Conservation (phyloP, 2,329 filamentous ascomycete genomes). For the Sporothrix humicola region DNA sequence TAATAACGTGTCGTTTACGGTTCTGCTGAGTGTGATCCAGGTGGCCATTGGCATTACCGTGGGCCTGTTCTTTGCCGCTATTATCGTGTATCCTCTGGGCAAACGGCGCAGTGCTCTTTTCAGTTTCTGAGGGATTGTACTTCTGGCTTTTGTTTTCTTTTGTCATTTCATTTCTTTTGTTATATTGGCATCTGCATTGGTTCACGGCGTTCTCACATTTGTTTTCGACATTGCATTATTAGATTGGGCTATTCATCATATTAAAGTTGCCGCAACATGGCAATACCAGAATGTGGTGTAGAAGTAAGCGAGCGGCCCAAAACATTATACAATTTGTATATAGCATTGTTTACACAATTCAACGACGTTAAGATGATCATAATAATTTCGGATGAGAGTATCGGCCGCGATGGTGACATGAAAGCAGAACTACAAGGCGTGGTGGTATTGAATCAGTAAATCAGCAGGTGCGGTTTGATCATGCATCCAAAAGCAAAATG, state of each 20-base stretch:
- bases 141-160: too few species aligned
- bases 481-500: neutral
- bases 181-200: neutral
- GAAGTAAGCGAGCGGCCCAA: neutral
- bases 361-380: neutral
- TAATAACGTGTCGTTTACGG: constrained; percentile 57
- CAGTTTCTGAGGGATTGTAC: constrained; percentile 50
- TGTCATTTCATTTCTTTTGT: neutral
- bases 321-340: neutral
- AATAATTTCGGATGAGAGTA: too few species aligned
- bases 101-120: constrained; percentile 64
- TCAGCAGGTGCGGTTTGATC: too few species aligned
- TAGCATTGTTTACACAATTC: neutral
- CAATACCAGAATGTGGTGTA: neutral
- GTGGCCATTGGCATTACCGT: constrained; percentile 68
- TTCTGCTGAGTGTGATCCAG: constrained; percentile 64
- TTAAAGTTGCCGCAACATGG: neutral
- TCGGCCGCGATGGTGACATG: neutral
- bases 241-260: neutral
- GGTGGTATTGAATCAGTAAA: too few species aligned
- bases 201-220: neutral
- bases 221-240: neutral
- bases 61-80: constrained; percentile 61
- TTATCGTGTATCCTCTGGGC: constrained; percentile 62
- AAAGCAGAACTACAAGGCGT: neutral